A percentile compares a stretch with the other conserved stretches of the same genome.
phyloP scores from a whole-genome alignment of 2,329 filamentous ascomycete species.

The Cadophora luteo-olivacea region DNA sequence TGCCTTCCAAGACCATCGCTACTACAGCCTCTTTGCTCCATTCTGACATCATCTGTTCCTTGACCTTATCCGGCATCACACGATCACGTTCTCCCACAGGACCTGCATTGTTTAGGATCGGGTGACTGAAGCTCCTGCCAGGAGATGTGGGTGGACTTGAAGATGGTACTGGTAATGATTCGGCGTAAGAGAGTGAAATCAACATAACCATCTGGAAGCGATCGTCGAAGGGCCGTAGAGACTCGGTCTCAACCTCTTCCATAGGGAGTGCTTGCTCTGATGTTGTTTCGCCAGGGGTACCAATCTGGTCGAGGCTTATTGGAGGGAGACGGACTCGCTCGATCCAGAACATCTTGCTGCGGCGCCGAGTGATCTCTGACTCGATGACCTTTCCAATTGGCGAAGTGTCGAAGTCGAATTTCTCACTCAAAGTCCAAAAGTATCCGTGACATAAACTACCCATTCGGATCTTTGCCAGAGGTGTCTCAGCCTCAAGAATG shows the following conservation, averaged over 20 bases:
- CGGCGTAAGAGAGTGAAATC: constrained; percentile 75
- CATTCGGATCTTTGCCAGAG: constrained; percentile 76
- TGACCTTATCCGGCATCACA: constrained; percentile 70
- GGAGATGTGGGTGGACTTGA: constrained; percentile 75
- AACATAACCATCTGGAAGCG: constrained; percentile 74
- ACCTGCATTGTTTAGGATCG: constrained; percentile 60
- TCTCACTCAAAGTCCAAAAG: constrained; percentile 79
- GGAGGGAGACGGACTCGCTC: constrained; percentile 76
- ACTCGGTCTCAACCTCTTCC: constrained; percentile 64
- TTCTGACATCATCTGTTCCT: constrained; percentile 76
- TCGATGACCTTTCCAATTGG: constrained; percentile 73
- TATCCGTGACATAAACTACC: constrained; percentile 90
- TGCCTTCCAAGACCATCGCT: constrained; percentile 69
- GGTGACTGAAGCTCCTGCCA: constrained; percentile 66
- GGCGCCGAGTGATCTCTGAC: constrained; percentile 77
- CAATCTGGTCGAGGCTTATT: constrained; percentile 66
- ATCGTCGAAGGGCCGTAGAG: constrained; percentile 78
- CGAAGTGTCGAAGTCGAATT: constrained; percentile 77
- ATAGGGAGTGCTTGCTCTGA: constrained; percentile 51
- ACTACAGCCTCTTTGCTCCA: constrained; percentile 83
- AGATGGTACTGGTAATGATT: constrained; percentile 66
- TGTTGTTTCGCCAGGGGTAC: constrained; percentile 56
- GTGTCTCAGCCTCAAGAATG: constrained; percentile 69
- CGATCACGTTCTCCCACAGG: constrained; percentile 49
- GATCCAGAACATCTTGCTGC: constrained; percentile 79